Evolutionary conservation across 768 basidiomycete species (phyloP), one percentile per base, ranked within the genome.

Genomic region (Collybia nuda): DNA sequence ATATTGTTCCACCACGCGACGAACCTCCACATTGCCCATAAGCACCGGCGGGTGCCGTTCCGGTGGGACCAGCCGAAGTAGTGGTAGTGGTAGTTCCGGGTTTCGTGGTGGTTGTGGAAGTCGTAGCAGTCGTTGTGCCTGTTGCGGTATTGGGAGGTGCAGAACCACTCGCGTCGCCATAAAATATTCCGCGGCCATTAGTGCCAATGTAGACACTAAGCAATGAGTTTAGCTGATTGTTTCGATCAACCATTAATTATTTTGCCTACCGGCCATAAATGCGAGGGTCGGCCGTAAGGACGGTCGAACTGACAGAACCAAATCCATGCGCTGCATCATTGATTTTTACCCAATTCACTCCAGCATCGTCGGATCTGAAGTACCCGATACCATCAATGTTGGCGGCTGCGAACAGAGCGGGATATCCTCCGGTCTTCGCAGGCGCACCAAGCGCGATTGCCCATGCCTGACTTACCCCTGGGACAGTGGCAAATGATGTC

Each of bases 271-370:
- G 74, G 43, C 80, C 79, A 56, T 82, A 81, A 26, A 73, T 69
- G 48, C 79, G 70, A 6, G 75, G 74, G 55, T 84, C 81, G 15
- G 73, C 84, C 14, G 79, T 68, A 14, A 85, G 52, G 36, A 69
- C 62, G 56, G 80, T 80, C 19, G 74, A 56, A 44, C 67, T 58
- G 5, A 72, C 77, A 5, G 77, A 74, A 5, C 80, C 81, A 55
- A 85, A 84, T 9, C 83, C 82, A 59, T 82, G 78, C 3, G 67
- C 61, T 22, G 71, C 77, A 56, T 83, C 81, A 58, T 81, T 81
- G 51, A 85, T 81, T 64, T 78, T 68, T 1, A 79, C 71, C 84
- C 84, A 84, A 56, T 73, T 79, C 12, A 66, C 67, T 40, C 83
- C 83, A 24, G 66, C 61, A 54, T 85, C 75, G 58, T 85, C 81